Conservation (phyloP, 2,329 filamentous ascomycete species). For the Elsinoe perseae region DNA sequence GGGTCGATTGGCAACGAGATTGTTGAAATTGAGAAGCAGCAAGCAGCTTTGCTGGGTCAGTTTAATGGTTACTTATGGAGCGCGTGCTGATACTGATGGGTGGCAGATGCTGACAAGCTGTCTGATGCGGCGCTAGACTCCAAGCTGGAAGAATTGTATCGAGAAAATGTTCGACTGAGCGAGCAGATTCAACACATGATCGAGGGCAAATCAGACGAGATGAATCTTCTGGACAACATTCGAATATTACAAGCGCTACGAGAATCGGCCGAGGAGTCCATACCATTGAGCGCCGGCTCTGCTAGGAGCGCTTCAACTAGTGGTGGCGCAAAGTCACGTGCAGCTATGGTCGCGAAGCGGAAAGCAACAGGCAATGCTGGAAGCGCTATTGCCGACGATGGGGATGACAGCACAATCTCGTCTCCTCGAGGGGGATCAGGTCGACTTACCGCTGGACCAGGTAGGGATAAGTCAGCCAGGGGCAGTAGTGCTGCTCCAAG, state of each 20-base stretch:
- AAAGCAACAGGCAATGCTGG: constrained; percentile 20
- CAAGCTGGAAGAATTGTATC: constrained; percentile 39
- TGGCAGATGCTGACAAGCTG: constrained; percentile 23
- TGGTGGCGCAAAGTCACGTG: constrained; percentile 17
- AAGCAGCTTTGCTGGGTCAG: constrained; percentile 26
- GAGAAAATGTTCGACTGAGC: constrained; percentile 42
- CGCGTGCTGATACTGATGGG: not conserved
- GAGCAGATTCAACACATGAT: constrained; percentile 40
- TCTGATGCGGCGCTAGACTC: constrained; percentile 35
- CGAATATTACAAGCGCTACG: constrained; percentile 42
- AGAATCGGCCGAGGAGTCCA: constrained; percentile 36
- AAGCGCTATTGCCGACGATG: constrained; percentile 24
- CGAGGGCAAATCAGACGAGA: constrained; percentile 36
- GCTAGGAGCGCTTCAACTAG: constrained; percentile 6
- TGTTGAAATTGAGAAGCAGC: constrained; percentile 30
- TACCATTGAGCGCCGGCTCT: constrained; percentile 7
- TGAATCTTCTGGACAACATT: constrained; percentile 37
- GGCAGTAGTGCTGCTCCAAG: constrained; percentile 37
- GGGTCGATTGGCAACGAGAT: constrained; percentile 31
- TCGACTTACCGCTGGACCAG: constrained; percentile 17
- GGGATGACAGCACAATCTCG: constrained; percentile 27
- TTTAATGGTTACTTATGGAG: not conserved
- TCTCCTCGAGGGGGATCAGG: constrained; percentile 23
- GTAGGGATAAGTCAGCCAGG: constrained; percentile 32
- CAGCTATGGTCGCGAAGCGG: constrained; percentile 16